Conservation (phyloP, 805 yeast genomes). For the Jamesozyma rosinii region DNA sequence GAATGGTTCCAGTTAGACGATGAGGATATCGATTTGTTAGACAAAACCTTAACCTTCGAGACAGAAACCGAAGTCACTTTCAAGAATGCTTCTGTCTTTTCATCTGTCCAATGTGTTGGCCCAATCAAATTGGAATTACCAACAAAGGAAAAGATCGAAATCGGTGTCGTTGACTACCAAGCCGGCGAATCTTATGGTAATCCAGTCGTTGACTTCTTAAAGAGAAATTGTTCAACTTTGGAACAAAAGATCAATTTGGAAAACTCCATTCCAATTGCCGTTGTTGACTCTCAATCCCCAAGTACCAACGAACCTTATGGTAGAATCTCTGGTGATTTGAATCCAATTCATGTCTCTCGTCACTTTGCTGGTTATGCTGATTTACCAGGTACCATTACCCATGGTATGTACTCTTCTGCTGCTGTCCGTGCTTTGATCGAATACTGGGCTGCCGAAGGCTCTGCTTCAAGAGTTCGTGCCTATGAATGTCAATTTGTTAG, state of each 20-base stretch:
- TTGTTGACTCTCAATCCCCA: conserved; percentile 65
- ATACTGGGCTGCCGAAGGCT: conserved; percentile 97
- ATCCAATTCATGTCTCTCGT: conserved; percentile 95
- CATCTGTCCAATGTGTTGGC: conserved; percentile 78
- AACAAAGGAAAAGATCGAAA: conserved; percentile 76
- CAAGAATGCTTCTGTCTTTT: conserved; percentile 66
- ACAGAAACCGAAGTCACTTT: conserved; percentile 75
- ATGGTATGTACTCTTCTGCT: conserved; percentile 98
- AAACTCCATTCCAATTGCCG: conserved; percentile 75
- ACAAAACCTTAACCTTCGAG: conserved; percentile 80
- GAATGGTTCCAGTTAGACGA: conserved; percentile 92
- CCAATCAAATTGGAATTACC: conserved; percentile 81
- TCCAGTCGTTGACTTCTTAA: conserved; percentile 90
- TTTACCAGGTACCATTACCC: conserved; percentile 95
- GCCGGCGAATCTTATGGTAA: conserved; percentile 93
- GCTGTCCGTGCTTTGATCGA: conserved; percentile 91
- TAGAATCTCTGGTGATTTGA: conserved; percentile 94
- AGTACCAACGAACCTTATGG: conserved; percentile 95
- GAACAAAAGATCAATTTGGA: conserved; percentile 92
- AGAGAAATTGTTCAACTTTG: conserved; percentile 84
- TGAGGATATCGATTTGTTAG: conserved; percentile 58
- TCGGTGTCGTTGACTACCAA: conserved; percentile 76
- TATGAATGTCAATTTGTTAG: conserved; percentile 86
- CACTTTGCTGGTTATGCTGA: conserved; percentile 89
- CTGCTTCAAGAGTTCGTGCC: conserved; percentile 90